Percentiles rank a stretch among this genome's conserved stretches.
These are phyloP conservation scores for Pseudohalonectria lignicola DNA, from an alignment of 2,329 filamentous ascomycete genomes.

Conservation along the genomic window DNA sequence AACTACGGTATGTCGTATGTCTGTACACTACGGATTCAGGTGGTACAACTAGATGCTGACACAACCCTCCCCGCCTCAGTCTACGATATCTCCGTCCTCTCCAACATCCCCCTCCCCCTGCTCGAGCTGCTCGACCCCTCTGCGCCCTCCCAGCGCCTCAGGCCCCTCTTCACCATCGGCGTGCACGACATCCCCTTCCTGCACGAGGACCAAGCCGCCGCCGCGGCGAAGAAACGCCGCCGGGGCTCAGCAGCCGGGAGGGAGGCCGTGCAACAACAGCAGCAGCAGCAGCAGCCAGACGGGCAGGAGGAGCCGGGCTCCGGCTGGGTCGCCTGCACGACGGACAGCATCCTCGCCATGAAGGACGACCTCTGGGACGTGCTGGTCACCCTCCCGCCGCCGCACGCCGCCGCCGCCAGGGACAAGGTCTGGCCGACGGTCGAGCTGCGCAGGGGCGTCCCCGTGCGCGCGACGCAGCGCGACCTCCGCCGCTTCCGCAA, in stretches of 20 bases:
- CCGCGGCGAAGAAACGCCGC: slow-evolving; percentile 13
- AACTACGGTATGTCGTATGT: slow-evolving; percentile 62
- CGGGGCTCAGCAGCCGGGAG: no score
- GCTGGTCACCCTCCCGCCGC: slow-evolving; percentile 68
- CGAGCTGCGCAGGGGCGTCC: slow-evolving; percentile 50
- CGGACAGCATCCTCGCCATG: slow-evolving; percentile 80
- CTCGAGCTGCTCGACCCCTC: slow-evolving; percentile 55
- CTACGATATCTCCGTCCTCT: slow-evolving; percentile 87
- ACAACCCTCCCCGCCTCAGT: slow-evolving; percentile 38
- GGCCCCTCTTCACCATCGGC: slow-evolving; percentile 84
- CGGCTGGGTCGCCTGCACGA: slow-evolving; percentile 92
- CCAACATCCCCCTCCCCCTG: slow-evolving; percentile 71
- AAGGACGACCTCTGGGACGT: slow-evolving; percentile 86
- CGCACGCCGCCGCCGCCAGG: slow-evolving; percentile 43
- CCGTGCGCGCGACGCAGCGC: slow-evolving; percentile 77
- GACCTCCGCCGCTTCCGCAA: slow-evolving; percentile 72
- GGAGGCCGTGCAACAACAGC: no score
- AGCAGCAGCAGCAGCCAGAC: no score
- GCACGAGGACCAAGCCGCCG: slow-evolving; percentile 44
- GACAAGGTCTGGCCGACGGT: slow-evolving; percentile 67
- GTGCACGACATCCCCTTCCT: slow-evolving; percentile 85
- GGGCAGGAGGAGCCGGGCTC: slow-evolving; percentile 14
- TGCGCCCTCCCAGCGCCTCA: slow-evolving; percentile 53
- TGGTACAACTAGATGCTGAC: neutral
- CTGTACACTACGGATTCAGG: no score